Evolutionary conservation across 371 early-diverging fungal genomes (phyloP), one percentile per base, ranked within the genome.

Genomic region (Mucor racemosus): DNA sequence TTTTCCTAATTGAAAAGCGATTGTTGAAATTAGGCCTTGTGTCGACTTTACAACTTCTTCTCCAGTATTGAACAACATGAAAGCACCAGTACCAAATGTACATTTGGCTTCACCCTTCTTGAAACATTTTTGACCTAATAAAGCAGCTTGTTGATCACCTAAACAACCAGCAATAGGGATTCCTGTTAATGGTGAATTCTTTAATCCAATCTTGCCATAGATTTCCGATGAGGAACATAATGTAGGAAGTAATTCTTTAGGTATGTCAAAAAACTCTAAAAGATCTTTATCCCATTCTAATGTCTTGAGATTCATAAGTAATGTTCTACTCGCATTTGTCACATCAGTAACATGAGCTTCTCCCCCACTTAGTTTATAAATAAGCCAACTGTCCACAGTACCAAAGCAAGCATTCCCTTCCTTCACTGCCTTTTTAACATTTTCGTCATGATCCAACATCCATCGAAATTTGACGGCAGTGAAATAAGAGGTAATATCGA

Each of bases 121-220:
- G 73, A 96, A 93, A 79, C 98, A 97, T 65, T 90, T 87, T 72
- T 97, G 98, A 6, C 98, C 98, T 36, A 98, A 94, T 40, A 97
- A 79, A 3, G 98, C 97, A 11, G 97, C 95, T 72, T 98, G 98
- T 75, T 98, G 98, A 79, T 98, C 98, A 40, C 98, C 98, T 36
- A 98, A 77, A 69, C 93, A 91, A 4, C 95, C 96, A 17, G 94
- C 78, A n/a, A 95, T 88, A 3, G 94, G 91, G 5, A 94, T 69
- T 36, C 90, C 94, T 67, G 72, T 65, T 15, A 89, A 81, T 0
- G 90, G 72, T 5, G 89, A 89, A n/a, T 69, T 61, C 13, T 67
- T 73, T 58, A 95, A 65, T 0, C 17, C 38, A 0, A 67, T 19
- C 21, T 74, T 67, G 14, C 95, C 96, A 78, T 94, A 95, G 2